phyloP scores from a whole-genome alignment of 179 eudicot species.

The Actinidia chinensis region DNA sequence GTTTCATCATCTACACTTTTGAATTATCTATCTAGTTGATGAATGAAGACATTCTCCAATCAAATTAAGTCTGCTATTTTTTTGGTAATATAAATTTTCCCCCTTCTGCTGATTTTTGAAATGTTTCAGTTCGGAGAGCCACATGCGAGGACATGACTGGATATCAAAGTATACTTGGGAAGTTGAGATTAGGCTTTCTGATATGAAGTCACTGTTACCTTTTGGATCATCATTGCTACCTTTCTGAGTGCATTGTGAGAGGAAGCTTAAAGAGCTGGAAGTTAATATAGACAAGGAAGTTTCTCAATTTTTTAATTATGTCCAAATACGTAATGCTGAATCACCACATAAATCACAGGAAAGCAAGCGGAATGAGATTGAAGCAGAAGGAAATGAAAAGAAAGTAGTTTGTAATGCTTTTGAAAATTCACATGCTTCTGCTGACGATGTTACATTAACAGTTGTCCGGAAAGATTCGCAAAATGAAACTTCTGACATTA shows the following conservation, averaged over 20 bases:
- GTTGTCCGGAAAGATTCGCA: conserved; percentile 24
- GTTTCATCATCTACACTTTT: background rate
- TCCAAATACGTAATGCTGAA: conserved; percentile 33
- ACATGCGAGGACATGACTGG: conserved; percentile 39
- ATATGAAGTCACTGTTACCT: conserved; percentile 62
- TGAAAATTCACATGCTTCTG: conserved; percentile 23
- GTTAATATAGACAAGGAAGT: conserved; percentile 42
- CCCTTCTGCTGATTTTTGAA: background rate
- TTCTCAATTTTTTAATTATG: conserved; percentile 21
- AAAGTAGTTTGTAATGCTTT: conserved; percentile 24
- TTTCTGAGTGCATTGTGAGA: conserved; percentile 82
- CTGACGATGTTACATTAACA: conserved; percentile 20
- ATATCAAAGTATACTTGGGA: conserved; percentile 54
- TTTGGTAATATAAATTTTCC: background rate
- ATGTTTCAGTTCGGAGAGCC: conserved; percentile 39
- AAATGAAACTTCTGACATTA: conserved; percentile 25
- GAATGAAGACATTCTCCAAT: background rate
- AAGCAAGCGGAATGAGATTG: conserved; percentile 26
- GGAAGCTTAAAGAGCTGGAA: conserved; percentile 61
- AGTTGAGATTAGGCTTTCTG: conserved; percentile 79
- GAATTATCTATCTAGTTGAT: background rate
- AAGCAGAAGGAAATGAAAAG: conserved; percentile 24
- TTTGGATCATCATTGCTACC: conserved; percentile 70
- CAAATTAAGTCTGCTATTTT: background rate
- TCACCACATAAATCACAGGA: conserved; percentile 27